Base-by-base conservation (phyloP, 1,284 basidiomycete species). In the Sporisorium graminicola region DNA sequence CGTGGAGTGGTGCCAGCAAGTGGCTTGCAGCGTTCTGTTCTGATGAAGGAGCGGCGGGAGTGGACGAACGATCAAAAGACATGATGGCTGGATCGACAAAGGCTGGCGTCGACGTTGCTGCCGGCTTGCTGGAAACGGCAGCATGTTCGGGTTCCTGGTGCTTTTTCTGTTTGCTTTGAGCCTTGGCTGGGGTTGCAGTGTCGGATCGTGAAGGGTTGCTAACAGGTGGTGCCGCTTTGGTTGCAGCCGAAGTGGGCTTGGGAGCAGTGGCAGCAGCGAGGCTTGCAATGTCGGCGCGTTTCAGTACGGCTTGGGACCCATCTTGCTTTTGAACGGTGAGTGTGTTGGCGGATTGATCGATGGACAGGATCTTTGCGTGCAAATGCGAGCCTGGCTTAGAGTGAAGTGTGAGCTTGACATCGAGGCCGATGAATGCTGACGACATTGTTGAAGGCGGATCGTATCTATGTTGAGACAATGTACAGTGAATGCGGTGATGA, bases 301-400 rank as follows among this genome's bases (percentile, higher is more conserved):
- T 62, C 26, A 75, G 58, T 0, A 61, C 60, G 16, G 57, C 55
- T n/a, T 60, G 63, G 13, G 63, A 58, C 3, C 73, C 67, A 58
- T 75, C 67, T 35, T 67, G 61, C 57, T 71, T 75, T 49, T 75
- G 60, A 9, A 75, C 59, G n/a, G 73, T 71, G 57, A 75, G 67
- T 5, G 73, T 70, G 58, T 75, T 75, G 60, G 59, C 27, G 1
- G 73, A 57, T 35, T 65, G 67, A 35, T 75, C 73, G 53, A 75
- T 70, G 22, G 73, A 63, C 14, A 75, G 60, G 33, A 75, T 75
- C 54, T 67, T 75, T n/a, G 67, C 67, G 8, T 75, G 56, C 0
- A 75, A 31, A 14, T 46, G 35, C 1, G 59, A 44, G 43, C 58
- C 67, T 1, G 67, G 67, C 49, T 58, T 60, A 7, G 73, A 67